Percentiles rank a stretch among this genome's conserved stretches.
phyloP scores from a whole-genome alignment of 1,284 basidiomycete species.

The Trichosporon asahii region DNA sequence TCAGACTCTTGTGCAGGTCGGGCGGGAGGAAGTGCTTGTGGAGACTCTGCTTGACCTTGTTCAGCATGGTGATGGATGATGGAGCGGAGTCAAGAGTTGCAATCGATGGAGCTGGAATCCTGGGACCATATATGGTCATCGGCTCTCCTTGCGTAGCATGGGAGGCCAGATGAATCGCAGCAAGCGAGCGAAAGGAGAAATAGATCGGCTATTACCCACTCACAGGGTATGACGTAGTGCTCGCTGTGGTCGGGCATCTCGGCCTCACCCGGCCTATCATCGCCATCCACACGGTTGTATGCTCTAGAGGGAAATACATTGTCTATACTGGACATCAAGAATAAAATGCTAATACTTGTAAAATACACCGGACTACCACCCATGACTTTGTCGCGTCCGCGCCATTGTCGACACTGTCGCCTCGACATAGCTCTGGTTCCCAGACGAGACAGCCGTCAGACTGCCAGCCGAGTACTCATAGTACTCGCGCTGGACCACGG shows the following conservation, averaged over 20 bases:
- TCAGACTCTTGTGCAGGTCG: constrained; percentile 6
- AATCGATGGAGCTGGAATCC: neutral
- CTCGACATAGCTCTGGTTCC: neutral
- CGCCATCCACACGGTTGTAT: no score
- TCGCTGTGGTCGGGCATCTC: neutral
- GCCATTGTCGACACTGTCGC: neutral
- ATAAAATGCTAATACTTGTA: neutral
- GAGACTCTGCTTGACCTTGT: constrained; percentile 16
- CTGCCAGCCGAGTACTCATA: neutral
- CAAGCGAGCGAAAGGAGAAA: neutral
- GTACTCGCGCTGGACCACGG: neutral
- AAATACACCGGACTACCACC: constrained; percentile 5
- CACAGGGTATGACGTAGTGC: neutral
- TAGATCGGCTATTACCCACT: neutral
- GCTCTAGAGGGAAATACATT: constrained; percentile 6
- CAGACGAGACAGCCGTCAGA: neutral
- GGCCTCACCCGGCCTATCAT: neutral
- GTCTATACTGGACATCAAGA: neutral
- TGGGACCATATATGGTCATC: neutral
- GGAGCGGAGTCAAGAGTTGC: neutral
- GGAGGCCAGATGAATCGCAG: neutral
- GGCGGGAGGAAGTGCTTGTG: constrained; percentile 23
- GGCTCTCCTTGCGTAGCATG: neutral
- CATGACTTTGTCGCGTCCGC: constrained; percentile 3
- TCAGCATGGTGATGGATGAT: constrained; percentile 12